These are phyloP conservation scores for Pichia sp. DNA, from an alignment of 1,139 yeast genomes.

Conservation along the genomic window DNA sequence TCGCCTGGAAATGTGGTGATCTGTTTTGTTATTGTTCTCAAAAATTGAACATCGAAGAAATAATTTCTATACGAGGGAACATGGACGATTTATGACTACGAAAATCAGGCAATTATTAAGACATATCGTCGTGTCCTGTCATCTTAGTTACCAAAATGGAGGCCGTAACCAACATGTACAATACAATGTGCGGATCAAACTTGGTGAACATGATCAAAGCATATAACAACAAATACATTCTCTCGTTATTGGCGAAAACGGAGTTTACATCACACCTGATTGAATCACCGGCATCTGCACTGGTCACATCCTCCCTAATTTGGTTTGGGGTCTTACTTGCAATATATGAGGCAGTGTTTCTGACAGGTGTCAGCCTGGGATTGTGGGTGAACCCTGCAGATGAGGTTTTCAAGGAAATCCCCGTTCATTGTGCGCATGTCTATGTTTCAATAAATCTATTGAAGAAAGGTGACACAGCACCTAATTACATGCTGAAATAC, in stretches of 20 bases:
- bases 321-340: constrained; percentile 30
- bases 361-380: constrained; percentile 40
- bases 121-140: too few relatives aligned
- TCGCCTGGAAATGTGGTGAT: too few relatives aligned
- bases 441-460: constrained; percentile 44
- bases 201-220: background rate
- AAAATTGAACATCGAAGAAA: too few relatives aligned
- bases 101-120: too few relatives aligned
- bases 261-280: constrained; percentile 20
- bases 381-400: constrained; percentile 58
- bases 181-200: background rate
- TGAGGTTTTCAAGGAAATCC: constrained; percentile 59
- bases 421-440: constrained; percentile 72
- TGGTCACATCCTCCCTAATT: constrained; percentile 36
- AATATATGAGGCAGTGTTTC: constrained; percentile 37
- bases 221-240: constrained; percentile 10
- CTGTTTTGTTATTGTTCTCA: too few relatives aligned
- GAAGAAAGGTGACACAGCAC: constrained; percentile 5
- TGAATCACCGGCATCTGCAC: constrained; percentile 15
- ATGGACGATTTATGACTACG: too few relatives aligned
- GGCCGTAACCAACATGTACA: too few relatives aligned
- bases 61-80: too few relatives aligned
- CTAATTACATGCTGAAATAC: constrained; percentile 23
- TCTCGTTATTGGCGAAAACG: constrained; percentile 8
- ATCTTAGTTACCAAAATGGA: too few relatives aligned